These are phyloP conservation scores for Beauveria bassiana DNA, from an alignment of 2,329 filamentous ascomycete genomes.

Conservation along the genomic window DNA sequence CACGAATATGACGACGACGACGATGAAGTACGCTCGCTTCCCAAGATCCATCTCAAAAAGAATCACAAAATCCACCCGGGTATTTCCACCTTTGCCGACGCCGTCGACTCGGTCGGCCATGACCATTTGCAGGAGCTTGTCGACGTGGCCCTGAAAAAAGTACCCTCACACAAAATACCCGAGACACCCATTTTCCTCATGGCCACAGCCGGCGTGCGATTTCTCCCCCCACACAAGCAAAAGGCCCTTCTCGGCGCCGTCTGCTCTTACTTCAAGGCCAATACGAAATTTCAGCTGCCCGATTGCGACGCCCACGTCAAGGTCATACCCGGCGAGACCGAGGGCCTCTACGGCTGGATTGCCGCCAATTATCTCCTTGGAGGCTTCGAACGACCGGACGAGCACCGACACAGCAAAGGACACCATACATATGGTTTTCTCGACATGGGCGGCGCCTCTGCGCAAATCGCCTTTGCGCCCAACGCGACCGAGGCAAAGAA, in stretches of 20 bases:
- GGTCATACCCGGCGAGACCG: slow-evolving; percentile 90
- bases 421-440: slow-evolving; percentile 96
- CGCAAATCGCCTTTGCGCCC: slow-evolving; percentile 95
- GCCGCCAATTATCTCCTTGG: slow-evolving; percentile 92
- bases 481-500: slow-evolving; percentile 85
- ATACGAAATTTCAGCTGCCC: slow-evolving; percentile 77
- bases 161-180: slow-evolving; percentile 67
- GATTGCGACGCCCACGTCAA: slow-evolving; percentile 86
- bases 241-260: slow-evolving; percentile 65
- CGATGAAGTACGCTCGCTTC: slow-evolving; percentile 53
- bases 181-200: slow-evolving; percentile 92
- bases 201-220: slow-evolving; percentile 89
- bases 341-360: slow-evolving; percentile 95
- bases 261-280: slow-evolving; percentile 70
- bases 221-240: slow-evolving; percentile 69
- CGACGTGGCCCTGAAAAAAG: slow-evolving; percentile 69
- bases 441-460: slow-evolving; percentile 96
- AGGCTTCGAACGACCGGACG: slow-evolving; percentile 70
- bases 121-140: slow-evolving; percentile 76
- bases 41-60: slow-evolving; percentile 74
- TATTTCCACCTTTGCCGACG: slow-evolving; percentile 80
- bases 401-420: slow-evolving; percentile 73
- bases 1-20: slow-evolving; percentile 26
- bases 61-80: slow-evolving; percentile 92
- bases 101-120: slow-evolving; percentile 65